A percentile compares a stretch with the other conserved stretches of the same genome.
These are phyloP conservation scores for Sporothrix mexicana DNA, from an alignment of 2,329 filamentous ascomycete species.

Conservation along the genomic window DNA sequence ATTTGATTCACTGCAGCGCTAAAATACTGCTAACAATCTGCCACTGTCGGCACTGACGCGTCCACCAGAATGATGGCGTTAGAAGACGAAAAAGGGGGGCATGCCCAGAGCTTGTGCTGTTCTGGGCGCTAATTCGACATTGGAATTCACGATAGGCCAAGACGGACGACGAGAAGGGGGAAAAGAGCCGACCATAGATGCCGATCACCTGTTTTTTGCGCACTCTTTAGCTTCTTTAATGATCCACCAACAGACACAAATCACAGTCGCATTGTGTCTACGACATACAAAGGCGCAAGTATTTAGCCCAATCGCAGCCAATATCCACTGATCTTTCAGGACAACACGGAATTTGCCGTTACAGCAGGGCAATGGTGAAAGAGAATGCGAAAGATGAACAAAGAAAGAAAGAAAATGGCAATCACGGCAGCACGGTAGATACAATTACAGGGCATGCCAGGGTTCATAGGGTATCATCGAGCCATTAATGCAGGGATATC, in stretches of 20 bases:
- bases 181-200: constrained; percentile 1
- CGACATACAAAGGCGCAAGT: no score
- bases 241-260: background rate
- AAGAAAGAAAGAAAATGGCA: background rate
- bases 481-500: background rate
- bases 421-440: background rate
- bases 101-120: background rate
- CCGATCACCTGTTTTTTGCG: background rate
- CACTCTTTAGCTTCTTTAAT: background rate
- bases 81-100: background rate
- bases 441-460: background rate
- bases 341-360: constrained; percentile 15
- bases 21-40: background rate
- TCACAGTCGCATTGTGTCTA: background rate
- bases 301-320: background rate
- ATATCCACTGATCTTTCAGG: background rate
- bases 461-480: background rate
- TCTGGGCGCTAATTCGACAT: constrained; percentile 4
- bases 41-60: constrained; percentile 2
- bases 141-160: background rate
- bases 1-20: background rate
- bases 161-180: constrained; percentile 6
- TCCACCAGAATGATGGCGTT: constrained; percentile 13
- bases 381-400: background rate
- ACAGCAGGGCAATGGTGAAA: background rate